Base-by-base conservation (phyloP, 257 asterid genomes). In the Solanum microdontum region DNA sequence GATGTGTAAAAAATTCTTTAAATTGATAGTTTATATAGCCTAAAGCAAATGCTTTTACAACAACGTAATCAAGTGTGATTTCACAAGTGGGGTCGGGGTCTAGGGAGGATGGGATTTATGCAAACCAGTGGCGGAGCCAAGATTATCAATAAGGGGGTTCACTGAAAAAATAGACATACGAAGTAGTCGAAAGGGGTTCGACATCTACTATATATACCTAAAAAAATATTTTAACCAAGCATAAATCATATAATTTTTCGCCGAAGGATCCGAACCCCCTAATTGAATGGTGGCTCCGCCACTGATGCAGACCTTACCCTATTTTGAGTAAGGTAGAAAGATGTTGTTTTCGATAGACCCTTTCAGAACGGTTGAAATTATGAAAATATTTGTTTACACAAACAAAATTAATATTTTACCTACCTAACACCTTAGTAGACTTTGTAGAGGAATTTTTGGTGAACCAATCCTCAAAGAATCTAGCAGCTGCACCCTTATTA, bases 401-500 rank as follows among this genome's bases (percentile, higher is more conserved):
- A 79, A 6, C 5, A 40, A 79, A 79, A 8, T 40, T 8, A 43
- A 40, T 43, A 43, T 14, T 77, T 12, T 45, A 28, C 85, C 17
- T 87, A 91, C 91, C 66, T 7, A 88, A 48, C 45, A 19, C 43
- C 66, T 84, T 75, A 6, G 26, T 84, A 40, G 62, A 83, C 62
- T 87, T 82, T 36, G 82, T 40, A 10, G 92, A 88, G 1, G 84
- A 11, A 58, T 85, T 91, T 84, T 80, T 64, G 30, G 82, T 24
- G 86, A 94, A 92, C 94, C 94, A 93, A 62, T 93, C 97, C 51
- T 94, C 95, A 45, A 94, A 91, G 88, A 94, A 94, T 45, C 97
- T 87, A 8, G 97, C 97, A 23, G 94, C 94, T 19, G 94, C 93
- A 4, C 97, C 97, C 87, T 94, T 94, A 89, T 94, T 94, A 90